Percentiles rank a stretch among this genome's conserved stretches.
These are phyloP conservation scores for Elongisporangium anandrum DNA, from an alignment of 352 stramenopile species.

Conservation along the genomic window DNA sequence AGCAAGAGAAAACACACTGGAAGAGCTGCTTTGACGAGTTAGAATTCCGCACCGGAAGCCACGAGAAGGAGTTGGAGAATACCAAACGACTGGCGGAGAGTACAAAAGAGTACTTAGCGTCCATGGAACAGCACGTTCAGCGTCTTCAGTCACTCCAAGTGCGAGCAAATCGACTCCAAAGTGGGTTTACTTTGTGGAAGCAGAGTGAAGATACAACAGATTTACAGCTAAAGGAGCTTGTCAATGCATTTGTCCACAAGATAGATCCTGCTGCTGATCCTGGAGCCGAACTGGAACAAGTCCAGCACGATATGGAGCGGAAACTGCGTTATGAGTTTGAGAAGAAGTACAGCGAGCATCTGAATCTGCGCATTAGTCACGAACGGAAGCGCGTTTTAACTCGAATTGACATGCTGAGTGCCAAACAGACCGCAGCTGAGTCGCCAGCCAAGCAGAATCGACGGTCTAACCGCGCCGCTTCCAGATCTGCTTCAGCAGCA, in stretches of 20 bases:
- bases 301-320: constrained; percentile 15
- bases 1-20: constrained; percentile 30
- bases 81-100: constrained; percentile 23
- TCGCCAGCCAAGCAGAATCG: not conserved
- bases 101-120: constrained; percentile 17
- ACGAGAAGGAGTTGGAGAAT: constrained; percentile 28
- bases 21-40: constrained; percentile 36
- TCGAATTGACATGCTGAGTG: constrained; percentile 45
- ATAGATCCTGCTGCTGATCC: not conserved
- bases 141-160: constrained; percentile 8
- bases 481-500: too few species aligned
- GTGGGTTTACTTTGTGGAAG: constrained; percentile 13
- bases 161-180: constrained; percentile 10
- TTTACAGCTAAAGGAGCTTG: constrained; percentile 11
- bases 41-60: constrained; percentile 28
- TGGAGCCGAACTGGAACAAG: constrained; percentile 5
- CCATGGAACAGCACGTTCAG: constrained; percentile 18
- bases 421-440: not conserved
- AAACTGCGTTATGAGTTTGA: constrained; percentile 49
- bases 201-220: constrained; percentile 1
- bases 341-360: constrained; percentile 40
- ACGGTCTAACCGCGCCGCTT: not conserved
- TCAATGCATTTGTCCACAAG: constrained; percentile 15
- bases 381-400: constrained; percentile 50
- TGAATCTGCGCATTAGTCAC: constrained; percentile 48